Evolutionary conservation across 495 filamentous ascomycete species (phyloP).

Genomic region (Bathelium albidoporum): DNA sequence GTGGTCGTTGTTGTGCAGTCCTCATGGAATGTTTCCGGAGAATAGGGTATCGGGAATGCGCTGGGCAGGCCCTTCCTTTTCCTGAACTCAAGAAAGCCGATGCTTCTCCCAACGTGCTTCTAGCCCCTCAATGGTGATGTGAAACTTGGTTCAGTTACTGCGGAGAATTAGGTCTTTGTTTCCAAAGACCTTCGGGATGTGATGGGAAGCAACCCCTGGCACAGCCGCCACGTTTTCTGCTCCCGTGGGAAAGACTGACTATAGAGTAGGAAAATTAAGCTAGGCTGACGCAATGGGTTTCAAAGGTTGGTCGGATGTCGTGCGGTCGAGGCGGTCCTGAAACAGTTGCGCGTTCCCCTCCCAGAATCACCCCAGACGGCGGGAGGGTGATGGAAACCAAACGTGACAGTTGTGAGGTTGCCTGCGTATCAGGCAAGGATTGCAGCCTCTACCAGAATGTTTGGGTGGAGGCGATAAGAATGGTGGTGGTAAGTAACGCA

Average conservation of each 20-base stretch:
- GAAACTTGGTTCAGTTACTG: conserved; percentile 3
- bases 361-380: neutral
- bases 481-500: neutral
- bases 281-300: conserved; percentile 1
- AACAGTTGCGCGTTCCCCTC: neutral
- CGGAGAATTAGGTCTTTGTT: neutral
- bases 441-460: neutral
- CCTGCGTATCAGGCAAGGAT: neutral
- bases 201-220: neutral
- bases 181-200: neutral
- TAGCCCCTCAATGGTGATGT: neutral
- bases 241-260: neutral
- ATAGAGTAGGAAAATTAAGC: neutral
- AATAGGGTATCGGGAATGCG: neutral
- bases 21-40: neutral
- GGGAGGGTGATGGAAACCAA: neutral
- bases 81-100: neutral
- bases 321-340: conserved; percentile 3
- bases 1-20: conserved; percentile 1
- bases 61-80: conserved; percentile 4
- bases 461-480: neutral
- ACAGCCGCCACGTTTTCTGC: neutral
- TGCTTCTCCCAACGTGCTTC: neutral
- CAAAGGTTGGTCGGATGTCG: neutral
- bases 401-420: neutral